Evolutionary conservation across 2,329 filamentous ascomycete genomes (phyloP).

Genomic region (Fusarium sp.): DNA sequence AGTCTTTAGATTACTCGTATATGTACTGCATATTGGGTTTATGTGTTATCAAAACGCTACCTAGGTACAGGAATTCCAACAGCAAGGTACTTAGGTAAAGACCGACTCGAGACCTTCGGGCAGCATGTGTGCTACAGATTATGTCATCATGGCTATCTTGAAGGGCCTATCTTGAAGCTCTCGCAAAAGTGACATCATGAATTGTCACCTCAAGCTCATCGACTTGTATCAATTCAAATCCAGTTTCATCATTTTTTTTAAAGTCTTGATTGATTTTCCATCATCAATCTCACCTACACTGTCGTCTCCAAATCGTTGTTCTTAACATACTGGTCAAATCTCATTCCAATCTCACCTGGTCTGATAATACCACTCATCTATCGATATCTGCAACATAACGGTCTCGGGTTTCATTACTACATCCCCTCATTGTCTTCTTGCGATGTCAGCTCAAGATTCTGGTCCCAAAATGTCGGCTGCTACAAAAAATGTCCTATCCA

Average conservation of each 20-base stretch:
- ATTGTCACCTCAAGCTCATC: conserved; percentile 22
- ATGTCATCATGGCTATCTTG: conserved; percentile 4
- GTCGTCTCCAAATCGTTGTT: not conserved
- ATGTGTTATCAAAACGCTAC: too few species aligned
- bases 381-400: conserved; percentile 9
- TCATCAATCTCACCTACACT: not conserved
- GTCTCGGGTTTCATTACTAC: not conserved
- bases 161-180: conserved; percentile 8
- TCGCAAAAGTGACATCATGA: conserved; percentile 35
- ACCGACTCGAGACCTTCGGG: too few species aligned
- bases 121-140: not conserved
- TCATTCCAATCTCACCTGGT: not conserved
- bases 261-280: too few species aligned
- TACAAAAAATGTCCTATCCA: conserved; percentile 78
- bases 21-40: too few species aligned
- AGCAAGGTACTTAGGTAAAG: too few species aligned
- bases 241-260: not conserved
- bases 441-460: conserved; percentile 39
- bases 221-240: conserved; percentile 11
- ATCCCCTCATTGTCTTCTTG: conserved; percentile 17
- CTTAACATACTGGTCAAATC: not conserved
- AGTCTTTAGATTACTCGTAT: too few species aligned
- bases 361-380: not conserved
- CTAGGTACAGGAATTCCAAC: too few species aligned
- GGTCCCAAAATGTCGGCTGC: conserved; percentile 67